Evolutionary conservation across 768 basidiomycete species (phyloP), one percentile per base, ranked within the genome.

Genomic region (Calocera viscosa): DNA sequence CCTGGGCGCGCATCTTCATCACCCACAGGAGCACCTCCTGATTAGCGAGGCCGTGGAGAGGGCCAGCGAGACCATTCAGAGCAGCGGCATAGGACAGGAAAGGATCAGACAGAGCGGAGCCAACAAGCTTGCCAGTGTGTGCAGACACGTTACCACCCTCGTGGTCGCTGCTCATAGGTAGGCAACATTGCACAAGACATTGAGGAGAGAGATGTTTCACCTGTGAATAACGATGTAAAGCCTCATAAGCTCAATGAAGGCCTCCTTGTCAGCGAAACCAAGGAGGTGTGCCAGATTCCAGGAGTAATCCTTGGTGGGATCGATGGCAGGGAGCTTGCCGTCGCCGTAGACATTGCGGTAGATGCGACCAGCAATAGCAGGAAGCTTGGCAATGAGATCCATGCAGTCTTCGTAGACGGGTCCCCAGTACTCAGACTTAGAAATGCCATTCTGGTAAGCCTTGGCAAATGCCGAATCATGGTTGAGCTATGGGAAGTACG

Each of bases 101-200:
- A 66, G 95, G 95, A 76, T 98, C 95, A 0, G 94, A 94, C 67
- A 98, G 88, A 65, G 95, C 94, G 66, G 93, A 94, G 66, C 91
- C 92, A 70, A 94, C 93, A 24, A 94, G 82, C 77, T 94, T 91
- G 67, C 90, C 90, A 24, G 92, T 89, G 81, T 94, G 92, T 1
- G 92, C 93, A 64, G 95, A 97, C 69, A 98, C 95, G 72, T 98
- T 98, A 49, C 95, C 95, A 76, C 95, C 95, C 78, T 98, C 95
- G 79, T 98, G 95, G 75, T 98, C 95, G 75, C 89, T 88, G 65
- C 19, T 24, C 17, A 70, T n/a, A 17, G 2, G 14, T 66, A 11
- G 26, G 40, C 11, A 38, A 63, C 24, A 26, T 28, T 28, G 0
- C 60, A 10, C n/a, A n/a, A n/a, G n/a, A n/a, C n/a, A n/a, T n/a